phyloP scores from a whole-genome alignment of 2,329 filamentous ascomycete genomes.

The Madurella fahalii region DNA sequence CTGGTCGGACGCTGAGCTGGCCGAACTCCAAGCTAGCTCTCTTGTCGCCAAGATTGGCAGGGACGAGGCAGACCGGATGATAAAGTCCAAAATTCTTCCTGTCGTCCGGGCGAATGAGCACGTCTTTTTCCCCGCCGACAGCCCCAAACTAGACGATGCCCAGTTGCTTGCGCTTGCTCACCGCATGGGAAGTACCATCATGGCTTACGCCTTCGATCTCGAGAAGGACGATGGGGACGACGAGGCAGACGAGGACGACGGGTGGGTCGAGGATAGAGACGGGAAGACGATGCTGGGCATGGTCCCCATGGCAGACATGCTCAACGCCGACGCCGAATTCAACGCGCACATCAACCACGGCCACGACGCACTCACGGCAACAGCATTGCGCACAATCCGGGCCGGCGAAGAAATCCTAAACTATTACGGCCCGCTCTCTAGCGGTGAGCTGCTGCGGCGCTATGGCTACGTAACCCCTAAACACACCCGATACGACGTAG shows the following conservation, averaged over 20 bases:
- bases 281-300: conserved; percentile 67
- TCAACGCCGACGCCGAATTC: conserved; percentile 85
- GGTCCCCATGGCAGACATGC: conserved; percentile 85
- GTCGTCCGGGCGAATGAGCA: conserved; percentile 42
- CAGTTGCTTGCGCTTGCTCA: conserved; percentile 58
- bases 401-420: conserved; percentile 78
- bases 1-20: conserved; percentile 69
- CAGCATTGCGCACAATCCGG: conserved; percentile 62
- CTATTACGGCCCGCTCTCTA: conserved; percentile 81
- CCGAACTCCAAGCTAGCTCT: conserved; percentile 70
- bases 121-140: conserved; percentile 41
- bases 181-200: conserved; percentile 80
- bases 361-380: conserved; percentile 61
- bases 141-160: conserved; percentile 37
- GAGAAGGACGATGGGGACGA: conserved; percentile 52
- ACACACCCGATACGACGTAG: conserved; percentile 76
- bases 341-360: conserved; percentile 64
- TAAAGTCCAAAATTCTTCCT: conserved; percentile 52
- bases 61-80: conserved; percentile 64
- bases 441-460: conserved; percentile 74
- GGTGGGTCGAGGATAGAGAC: conserved; percentile 62
- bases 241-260: conserved; percentile 55
- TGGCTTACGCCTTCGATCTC: conserved; percentile 90
- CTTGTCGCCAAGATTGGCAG: conserved; percentile 75
- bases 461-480: conserved; percentile 84